Evolutionary conservation across 2,329 filamentous ascomycete species (phyloP), one percentile per base, ranked within the genome.

Genomic region (Seiridium cupressi): DNA sequence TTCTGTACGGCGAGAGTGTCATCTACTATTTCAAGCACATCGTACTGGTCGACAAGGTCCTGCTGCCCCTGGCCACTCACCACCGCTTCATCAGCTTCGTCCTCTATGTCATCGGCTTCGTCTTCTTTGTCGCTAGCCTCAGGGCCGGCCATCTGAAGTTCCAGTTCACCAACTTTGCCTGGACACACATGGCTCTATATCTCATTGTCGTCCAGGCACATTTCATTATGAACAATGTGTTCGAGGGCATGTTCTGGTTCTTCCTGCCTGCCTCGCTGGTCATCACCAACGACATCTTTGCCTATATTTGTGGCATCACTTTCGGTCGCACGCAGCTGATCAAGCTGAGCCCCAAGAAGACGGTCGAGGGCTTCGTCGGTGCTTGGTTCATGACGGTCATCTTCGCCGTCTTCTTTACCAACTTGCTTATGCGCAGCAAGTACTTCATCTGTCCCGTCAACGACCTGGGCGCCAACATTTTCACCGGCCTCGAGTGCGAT

Each of bases 11-110:
- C 72, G 95, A 99, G 79, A 97, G 92, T 70, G 94, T 99, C 72
- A 97, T 99, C 71, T 99, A 99, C 81, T 99, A 99, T 79, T 99
- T 99, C 80, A 99, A 99, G 84, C 95, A 99, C 74, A 94, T 99
- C 66, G 88, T 99, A 48, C 81, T 99, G 61, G 93, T 99, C 51
- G 95, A 99, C 77, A 92, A 90, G 76, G 91, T 98, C 51, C 82
- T 99, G 63, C 81, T 97, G 60, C 95, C 95, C 7, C 88, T 99
- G 73, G 93, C 95, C 58, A 98, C 94, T 13, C 95, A 99, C 79
- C 95, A 99, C 75, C 87, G 95, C 67, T 99, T 99, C 81, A 97
- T 99, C 75, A 97, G 93, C 81, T 98, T 99, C 73, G 90, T 96
- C 77, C 91, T 99, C 68, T 99, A 99, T 77, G 90, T 97, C 61